Conservation (phyloP, 345 rosid genomes). For the Microthlaspi erraticum region DNA sequence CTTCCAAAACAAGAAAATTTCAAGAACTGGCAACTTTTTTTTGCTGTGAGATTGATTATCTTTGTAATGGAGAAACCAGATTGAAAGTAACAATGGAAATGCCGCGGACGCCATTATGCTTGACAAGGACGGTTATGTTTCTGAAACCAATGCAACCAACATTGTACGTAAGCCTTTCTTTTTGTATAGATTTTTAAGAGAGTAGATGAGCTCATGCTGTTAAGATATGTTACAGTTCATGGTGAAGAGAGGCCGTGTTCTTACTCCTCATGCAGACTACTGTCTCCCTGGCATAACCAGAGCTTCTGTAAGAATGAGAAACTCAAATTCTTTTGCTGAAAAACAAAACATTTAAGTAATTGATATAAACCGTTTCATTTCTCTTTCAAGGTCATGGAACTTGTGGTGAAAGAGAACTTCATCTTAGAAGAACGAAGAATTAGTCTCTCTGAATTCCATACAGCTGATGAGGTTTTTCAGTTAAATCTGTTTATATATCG, state of each 20-base stretch:
- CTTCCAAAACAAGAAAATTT: constrained; percentile 3
- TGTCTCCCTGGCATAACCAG: constrained; percentile 94
- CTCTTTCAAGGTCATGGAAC: constrained; percentile 73
- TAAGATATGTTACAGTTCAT: constrained; percentile 55
- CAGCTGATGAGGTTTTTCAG: constrained; percentile 77
- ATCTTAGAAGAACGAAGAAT: constrained; percentile 70
- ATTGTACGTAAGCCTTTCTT: constrained; percentile 56
- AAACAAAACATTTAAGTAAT: neutral
- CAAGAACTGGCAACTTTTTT: neutral
- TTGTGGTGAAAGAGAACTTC: constrained; percentile 69
- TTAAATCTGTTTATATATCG: neutral
- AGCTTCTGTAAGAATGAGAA: constrained; percentile 65
- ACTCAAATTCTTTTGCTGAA: constrained; percentile 2
- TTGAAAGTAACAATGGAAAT: constrained; percentile 80
- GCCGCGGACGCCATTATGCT: constrained; percentile 89
- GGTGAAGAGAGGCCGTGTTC: constrained; percentile 83
- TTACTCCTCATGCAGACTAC: constrained; percentile 88
- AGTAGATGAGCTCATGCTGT: neutral
- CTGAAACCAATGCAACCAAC: constrained; percentile 93
- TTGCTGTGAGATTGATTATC: neutral
- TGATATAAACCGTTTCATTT: neutral
- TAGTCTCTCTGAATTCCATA: constrained; percentile 84
- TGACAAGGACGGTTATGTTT: constrained; percentile 85
- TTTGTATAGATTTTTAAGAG: neutral
- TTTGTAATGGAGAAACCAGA: constrained; percentile 44